Evolutionary conservation across 805 yeast genomes (phyloP), one percentile per base, ranked within the genome.

Genomic region (Pichia ethanolica): DNA sequence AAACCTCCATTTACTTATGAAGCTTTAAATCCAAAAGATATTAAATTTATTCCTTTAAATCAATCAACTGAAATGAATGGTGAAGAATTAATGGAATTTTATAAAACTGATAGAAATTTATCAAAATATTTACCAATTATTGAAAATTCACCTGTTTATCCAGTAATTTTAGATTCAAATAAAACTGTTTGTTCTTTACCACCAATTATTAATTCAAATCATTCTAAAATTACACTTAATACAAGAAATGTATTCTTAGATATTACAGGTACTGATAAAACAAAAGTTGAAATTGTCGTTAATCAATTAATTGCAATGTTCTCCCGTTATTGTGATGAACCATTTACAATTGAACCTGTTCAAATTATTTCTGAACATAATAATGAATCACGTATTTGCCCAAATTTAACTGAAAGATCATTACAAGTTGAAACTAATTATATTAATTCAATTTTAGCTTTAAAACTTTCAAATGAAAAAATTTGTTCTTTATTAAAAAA

Each of bases 231-330:
- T 61, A 74, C 93, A 20, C 69, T 89, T 55, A 75, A 87, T 50
- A 91, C 99, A 53, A 82, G 72, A 58, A 90, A 93, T 62, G 86
- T 95, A 53, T 89, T 91, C 67, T 82, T 93, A 60, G 99, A 93
- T 57, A 79, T 89, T 51, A 91, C 98, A 14, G 99, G 96, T 56
- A 88, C 96, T 46, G 99, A 93, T 67, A 86, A 71, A 66, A 91
- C 99, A 54, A 95, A 95, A 70, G 85, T 89, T 45, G 97, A 89
- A 63, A 77, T 93, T 63, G 99, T 93, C 51, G 79, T 93, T 53
- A 86, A 90, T 69, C 95, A 86, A 68, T 69, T 93, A 60, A 95
- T 90, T 51, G 93, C 98, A 53, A 91, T 93, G 98, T 93, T 93
- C 67, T 82, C 97, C 39, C 82, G 82, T 62, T 90, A 93, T 73